Percentiles rank a stretch among this genome's conserved stretches.
Conservation (phyloP, 1,284 basidiomycete species). For the Cystobasidiaceae sp. region DNA sequence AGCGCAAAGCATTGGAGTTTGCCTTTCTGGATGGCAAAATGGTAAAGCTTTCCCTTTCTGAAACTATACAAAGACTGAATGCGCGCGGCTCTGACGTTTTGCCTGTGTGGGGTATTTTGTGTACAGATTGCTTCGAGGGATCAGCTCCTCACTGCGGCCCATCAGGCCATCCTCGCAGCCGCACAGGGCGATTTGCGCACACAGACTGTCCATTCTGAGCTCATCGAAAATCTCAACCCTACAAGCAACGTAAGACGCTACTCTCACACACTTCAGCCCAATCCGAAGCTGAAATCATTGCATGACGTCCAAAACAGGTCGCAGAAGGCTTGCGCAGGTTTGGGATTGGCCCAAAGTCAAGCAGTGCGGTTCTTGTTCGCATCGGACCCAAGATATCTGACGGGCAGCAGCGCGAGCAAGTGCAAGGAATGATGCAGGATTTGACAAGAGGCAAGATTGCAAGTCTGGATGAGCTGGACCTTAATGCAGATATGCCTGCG, state of each 20-base stretch:
- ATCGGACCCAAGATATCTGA: constrained; percentile 49
- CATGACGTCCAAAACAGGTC: constrained; percentile 57
- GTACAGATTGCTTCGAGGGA: constrained; percentile 63
- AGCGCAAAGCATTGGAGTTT: constrained; percentile 71
- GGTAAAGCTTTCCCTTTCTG: constrained; percentile 43
- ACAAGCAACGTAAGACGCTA: constrained; percentile 58
- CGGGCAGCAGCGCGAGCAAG: constrained; percentile 43
- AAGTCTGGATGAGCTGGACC: constrained; percentile 48
- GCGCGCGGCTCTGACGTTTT: background rate
- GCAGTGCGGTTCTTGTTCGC: constrained; percentile 66
- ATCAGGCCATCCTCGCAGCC: constrained; percentile 70
- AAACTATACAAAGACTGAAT: background rate
- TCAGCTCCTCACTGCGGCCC: constrained; percentile 73
- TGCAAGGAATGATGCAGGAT: constrained; percentile 55
- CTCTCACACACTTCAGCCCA: background rate
- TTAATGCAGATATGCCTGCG: constrained; percentile 42
- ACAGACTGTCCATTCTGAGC: constrained; percentile 76
- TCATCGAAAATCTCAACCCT: constrained; percentile 74
- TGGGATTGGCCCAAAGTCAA: constrained; percentile 66
- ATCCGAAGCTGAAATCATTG: background rate
- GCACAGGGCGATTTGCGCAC: constrained; percentile 59
- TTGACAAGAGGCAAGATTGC: constrained; percentile 58
- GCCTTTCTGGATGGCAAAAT: constrained; percentile 73
- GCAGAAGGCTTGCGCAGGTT: constrained; percentile 77
- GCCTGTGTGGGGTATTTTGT: background rate